Percentiles rank a stretch among this genome's conserved stretches.
Evolutionary conservation across 2,329 filamentous ascomycete genomes (phyloP).

Genomic region (Tympanopsis confertula): DNA sequence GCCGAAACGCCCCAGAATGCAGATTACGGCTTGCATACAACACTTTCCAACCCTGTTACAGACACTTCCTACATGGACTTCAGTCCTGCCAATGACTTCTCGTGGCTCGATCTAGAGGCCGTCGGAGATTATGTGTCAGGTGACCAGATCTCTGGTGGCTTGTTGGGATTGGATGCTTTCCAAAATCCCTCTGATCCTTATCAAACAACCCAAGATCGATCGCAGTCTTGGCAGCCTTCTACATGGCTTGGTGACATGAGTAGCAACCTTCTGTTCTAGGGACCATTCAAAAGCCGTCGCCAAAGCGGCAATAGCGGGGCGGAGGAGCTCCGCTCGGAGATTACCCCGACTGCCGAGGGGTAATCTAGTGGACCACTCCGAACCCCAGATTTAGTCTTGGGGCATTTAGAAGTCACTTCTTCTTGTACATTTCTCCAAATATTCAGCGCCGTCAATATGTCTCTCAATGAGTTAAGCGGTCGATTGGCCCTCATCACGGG

Average conservation of each 20-base stretch:
- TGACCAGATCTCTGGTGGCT: constrained; percentile 15
- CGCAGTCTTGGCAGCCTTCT: neutral
- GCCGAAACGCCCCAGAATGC: constrained; percentile 7
- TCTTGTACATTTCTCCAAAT: too few species aligned
- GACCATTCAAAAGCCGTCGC: neutral
- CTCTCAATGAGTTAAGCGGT: constrained; percentile 16
- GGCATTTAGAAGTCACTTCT: too few species aligned
- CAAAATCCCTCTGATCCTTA: neutral
- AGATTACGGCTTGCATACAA: constrained; percentile 10
- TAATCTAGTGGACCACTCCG: too few species aligned
- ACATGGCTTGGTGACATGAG: neutral
- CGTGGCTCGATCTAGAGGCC: constrained; percentile 48
- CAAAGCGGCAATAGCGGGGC: neutral
- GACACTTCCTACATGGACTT: constrained; percentile 18
- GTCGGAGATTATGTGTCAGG: constrained; percentile 43
- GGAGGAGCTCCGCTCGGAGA: neutral
- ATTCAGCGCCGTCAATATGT: too few species aligned
- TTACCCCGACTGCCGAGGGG: neutral
- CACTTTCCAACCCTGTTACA: constrained; percentile 16
- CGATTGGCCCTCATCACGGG: constrained; percentile 21
- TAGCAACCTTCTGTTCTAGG: constrained; percentile 1
- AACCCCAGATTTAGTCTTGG: too few species aligned
- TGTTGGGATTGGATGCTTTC: neutral
- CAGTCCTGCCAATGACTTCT: constrained; percentile 41
- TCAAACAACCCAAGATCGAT: neutral